phyloP scores from a whole-genome alignment of 2,329 filamentous ascomycete species.

The Cryphonectria carpinicola region DNA sequence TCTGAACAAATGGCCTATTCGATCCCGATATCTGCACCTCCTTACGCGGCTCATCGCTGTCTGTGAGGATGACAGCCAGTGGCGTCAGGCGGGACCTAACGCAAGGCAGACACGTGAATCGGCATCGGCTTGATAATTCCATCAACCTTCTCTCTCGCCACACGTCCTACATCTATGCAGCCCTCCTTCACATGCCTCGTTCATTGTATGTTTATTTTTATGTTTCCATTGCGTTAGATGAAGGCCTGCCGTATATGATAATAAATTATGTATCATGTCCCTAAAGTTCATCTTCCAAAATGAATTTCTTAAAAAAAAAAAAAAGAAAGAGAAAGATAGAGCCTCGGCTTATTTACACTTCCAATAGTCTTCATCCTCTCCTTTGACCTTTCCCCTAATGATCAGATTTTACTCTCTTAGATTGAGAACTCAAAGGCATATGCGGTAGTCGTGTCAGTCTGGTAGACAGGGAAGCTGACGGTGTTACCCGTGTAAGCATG shows the following conservation, averaged over 20 bases:
- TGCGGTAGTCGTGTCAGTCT: slow-evolving; percentile 41
- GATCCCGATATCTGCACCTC: slow-evolving; percentile 3
- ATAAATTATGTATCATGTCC: no score
- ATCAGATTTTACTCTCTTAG: not conserved
- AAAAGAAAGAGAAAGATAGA: no score
- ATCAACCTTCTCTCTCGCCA: not conserved
- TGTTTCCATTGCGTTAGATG: not conserved
- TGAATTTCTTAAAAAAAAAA: no score
- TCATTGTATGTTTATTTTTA: not conserved
- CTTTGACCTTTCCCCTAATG: not conserved
- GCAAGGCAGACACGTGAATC: not conserved
- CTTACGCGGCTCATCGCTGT: slow-evolving; percentile 19
- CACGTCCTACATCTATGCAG: no score
- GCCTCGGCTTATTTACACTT: no score
- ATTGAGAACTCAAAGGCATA: slow-evolving; percentile 45
- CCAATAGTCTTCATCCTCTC: not conserved
- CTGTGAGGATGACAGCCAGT: slow-evolving; percentile 6
- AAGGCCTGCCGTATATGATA: no score
- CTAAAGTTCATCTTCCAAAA: no score
- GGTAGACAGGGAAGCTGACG: slow-evolving; percentile 44
- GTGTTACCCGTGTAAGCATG: slow-evolving; percentile 41
- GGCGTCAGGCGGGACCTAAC: slow-evolving; percentile 3
- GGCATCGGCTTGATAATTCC: not conserved
- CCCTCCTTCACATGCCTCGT: no score
- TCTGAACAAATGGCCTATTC: slow-evolving; percentile 19